Evolutionary conservation across 1,139 yeast species (phyloP).

Genomic region (Candida sanyaensis): DNA sequence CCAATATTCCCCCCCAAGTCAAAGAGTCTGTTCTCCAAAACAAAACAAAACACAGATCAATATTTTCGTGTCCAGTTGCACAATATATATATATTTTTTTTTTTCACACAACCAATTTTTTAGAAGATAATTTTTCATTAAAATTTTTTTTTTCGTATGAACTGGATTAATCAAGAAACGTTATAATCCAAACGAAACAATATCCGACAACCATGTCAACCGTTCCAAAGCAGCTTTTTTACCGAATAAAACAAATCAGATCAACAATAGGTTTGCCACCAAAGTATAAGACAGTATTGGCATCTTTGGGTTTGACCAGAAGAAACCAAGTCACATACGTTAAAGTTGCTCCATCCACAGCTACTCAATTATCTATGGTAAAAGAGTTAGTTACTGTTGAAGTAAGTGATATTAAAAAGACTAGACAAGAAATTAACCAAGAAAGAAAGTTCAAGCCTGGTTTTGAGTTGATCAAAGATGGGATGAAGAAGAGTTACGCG

Average conservation of each 20-base stretch:
- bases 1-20: too few species aligned
- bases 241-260: conserved; percentile 73
- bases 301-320: conserved; percentile 72
- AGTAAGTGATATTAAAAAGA: conserved; percentile 55
- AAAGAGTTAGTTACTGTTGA: conserved; percentile 91
- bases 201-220: not conserved
- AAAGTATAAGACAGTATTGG: conserved; percentile 61
- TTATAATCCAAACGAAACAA: not conserved
- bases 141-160: not conserved
- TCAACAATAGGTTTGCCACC: conserved; percentile 88
- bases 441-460: conserved; percentile 68
- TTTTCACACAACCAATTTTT: not conserved
- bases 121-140: too few species aligned
- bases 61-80: not conserved
- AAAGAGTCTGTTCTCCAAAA: not conserved
- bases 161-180: not conserved
- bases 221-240: conserved; percentile 27
- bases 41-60: not conserved
- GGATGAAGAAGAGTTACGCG: conserved; percentile 12
- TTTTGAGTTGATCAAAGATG: conserved; percentile 31
- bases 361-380: conserved; percentile 80
- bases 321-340: conserved; percentile 78
- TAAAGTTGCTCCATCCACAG: conserved; percentile 72
- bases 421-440: conserved; percentile 52
- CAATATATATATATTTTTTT: conserved; percentile 1